Conservation (phyloP, 2,329 filamentous ascomycete genomes). For the Aureobasidium mangrovei region DNA sequence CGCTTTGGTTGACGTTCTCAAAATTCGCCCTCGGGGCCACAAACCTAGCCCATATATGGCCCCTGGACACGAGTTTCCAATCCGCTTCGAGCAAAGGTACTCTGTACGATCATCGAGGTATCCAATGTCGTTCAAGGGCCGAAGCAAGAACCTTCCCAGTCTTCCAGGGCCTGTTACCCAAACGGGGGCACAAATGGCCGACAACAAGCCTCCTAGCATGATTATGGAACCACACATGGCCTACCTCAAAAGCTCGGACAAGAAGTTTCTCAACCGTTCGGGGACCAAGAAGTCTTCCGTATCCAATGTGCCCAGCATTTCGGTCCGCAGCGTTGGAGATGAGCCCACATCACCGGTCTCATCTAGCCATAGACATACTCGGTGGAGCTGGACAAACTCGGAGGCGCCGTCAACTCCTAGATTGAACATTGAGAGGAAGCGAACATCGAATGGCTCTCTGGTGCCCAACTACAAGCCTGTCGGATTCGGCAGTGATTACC, state of each 20-base stretch:
- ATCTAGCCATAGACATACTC: neutral
- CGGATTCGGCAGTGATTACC: conserved; percentile 5
- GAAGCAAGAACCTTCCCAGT: conserved; percentile 1
- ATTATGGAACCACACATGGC: conserved; percentile 13
- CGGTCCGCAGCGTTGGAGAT: conserved; percentile 1
- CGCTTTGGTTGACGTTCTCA: conserved; percentile 15
- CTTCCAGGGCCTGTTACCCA: conserved; percentile 8
- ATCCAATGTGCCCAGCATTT: conserved; percentile 10
- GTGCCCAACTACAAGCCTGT: conserved; percentile 6
- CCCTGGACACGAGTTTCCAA: conserved; percentile 6
- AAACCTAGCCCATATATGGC: neutral
- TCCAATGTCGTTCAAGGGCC: conserved; percentile 3
- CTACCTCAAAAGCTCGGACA: conserved; percentile 2
- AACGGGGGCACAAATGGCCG: conserved; percentile 4
- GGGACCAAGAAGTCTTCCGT: neutral
- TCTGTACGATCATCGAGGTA: conserved; percentile 15
- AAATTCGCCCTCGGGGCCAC: conserved; percentile 12
- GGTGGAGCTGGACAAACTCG: conserved; percentile 24
- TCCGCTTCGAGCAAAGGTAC: conserved; percentile 16
- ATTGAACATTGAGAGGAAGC: conserved; percentile 14
- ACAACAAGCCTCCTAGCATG: neutral
- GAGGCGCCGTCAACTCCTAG: conserved; percentile 24
- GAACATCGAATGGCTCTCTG: conserved; percentile 2
- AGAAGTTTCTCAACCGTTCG: neutral
- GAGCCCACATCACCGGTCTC: neutral